Evolutionary conservation across 2,329 filamentous ascomycete genomes (phyloP).

Genomic region (Trichoderma atrobrunneum): DNA sequence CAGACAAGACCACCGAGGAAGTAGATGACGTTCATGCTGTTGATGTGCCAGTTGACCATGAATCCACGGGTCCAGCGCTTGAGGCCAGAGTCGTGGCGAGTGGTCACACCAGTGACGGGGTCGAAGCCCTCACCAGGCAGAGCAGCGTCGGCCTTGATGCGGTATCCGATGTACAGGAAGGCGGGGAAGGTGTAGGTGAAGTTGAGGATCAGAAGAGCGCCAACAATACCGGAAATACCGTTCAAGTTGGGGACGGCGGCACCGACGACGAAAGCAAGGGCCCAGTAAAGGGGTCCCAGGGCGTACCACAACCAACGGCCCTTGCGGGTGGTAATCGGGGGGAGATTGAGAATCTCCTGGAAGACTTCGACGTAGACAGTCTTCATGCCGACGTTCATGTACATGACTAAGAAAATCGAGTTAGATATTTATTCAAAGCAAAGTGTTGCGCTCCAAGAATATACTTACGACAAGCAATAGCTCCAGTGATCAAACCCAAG

Average conservation of each 20-base stretch:
- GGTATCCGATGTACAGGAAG: conserved; percentile 14
- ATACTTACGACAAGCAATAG: conserved; percentile 17
- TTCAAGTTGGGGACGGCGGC: conserved; percentile 14
- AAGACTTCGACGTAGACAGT: conserved; percentile 14
- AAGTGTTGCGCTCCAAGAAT: no score
- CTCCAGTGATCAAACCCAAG: conserved; percentile 3
- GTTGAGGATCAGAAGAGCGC: conserved; percentile 15
- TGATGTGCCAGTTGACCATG: conserved; percentile 13
- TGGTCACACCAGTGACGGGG: conserved; percentile 4
- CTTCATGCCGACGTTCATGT: conserved; percentile 17
- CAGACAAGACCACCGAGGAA: conserved; percentile 12
- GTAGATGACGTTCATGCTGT: conserved; percentile 6
- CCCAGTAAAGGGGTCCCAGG: conserved; percentile 14
- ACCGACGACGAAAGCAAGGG: conserved; percentile 12
- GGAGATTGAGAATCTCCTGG: conserved; percentile 7
- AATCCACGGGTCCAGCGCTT: conserved; percentile 11
- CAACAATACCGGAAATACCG: conserved; percentile 12
- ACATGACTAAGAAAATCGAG: neutral
- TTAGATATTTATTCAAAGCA: neutral
- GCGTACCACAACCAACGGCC: conserved; percentile 14
- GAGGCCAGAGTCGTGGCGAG: neutral
- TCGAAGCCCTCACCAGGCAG: conserved; percentile 13
- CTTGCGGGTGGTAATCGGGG: conserved; percentile 7
- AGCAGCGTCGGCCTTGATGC: neutral
- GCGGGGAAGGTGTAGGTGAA: conserved; percentile 17